A percentile compares a stretch with the other conserved stretches of the same genome.
Evolutionary conservation across 176 grass and related monocot species (phyloP).

Genomic region (Rhynchospora tenuis): DNA sequence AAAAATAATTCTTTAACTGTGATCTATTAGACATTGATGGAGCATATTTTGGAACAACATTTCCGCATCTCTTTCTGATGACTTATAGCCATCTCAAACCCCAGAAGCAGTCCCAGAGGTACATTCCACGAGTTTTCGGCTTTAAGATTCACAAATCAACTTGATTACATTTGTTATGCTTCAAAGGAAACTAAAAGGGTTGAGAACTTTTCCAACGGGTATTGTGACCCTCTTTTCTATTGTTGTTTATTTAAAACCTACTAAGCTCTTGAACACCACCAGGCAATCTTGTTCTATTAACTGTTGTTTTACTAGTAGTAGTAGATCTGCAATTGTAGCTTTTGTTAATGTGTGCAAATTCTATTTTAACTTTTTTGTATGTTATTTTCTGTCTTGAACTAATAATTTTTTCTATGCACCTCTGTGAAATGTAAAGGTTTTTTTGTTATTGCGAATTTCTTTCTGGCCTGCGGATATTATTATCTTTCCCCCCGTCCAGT

Average conservation of each 20-base stretch:
- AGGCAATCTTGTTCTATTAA: slow-evolving; percentile 18
- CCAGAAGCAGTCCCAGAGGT: slow-evolving; percentile 74
- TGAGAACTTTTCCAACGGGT: slow-evolving; percentile 11
- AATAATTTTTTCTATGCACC: background rate
- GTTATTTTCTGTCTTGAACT: background rate
- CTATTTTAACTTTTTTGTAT: background rate
- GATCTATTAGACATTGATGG: slow-evolving; percentile 69
- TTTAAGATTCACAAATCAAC: slow-evolving; percentile 83
- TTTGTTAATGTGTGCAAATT: slow-evolving; percentile 13
- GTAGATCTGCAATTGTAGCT: slow-evolving; percentile 19
- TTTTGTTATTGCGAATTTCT: background rate
- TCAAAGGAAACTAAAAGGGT: background rate
- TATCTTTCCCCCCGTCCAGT: background rate
- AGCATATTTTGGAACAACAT: slow-evolving; percentile 90
- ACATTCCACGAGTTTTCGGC: slow-evolving; percentile 73
- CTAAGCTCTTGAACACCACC: background rate
- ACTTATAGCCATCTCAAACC: slow-evolving; percentile 87
- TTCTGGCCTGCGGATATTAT: background rate
- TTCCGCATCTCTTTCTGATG: slow-evolving; percentile 95
- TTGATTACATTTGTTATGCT: slow-evolving; percentile 34
- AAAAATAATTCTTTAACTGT: slow-evolving; percentile 43
- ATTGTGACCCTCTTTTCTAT: slow-evolving; percentile 1
- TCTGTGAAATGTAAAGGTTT: background rate
- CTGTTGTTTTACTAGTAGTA: slow-evolving; percentile 19
- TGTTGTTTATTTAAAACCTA: slow-evolving; percentile 24